These are phyloP conservation scores for Pseudocercospora crystallina DNA, from an alignment of 2,329 filamentous ascomycete species.

Conservation along the genomic window DNA sequence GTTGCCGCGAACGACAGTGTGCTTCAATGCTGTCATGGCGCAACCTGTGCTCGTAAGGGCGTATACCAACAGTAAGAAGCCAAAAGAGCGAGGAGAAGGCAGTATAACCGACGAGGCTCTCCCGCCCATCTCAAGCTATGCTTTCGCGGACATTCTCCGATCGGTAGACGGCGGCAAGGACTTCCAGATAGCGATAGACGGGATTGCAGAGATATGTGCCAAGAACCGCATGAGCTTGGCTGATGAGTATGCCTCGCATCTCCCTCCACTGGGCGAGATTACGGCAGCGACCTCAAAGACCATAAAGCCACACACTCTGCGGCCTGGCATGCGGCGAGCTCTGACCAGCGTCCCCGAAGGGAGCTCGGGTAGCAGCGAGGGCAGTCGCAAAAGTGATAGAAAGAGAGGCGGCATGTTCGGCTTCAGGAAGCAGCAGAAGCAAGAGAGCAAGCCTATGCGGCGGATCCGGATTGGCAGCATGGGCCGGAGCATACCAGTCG, in stretches of 20 bases:
- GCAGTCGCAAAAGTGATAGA: constrained; percentile 26
- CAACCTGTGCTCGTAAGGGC: constrained; percentile 45
- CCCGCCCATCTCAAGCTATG: constrained; percentile 33
- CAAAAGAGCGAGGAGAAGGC: constrained; percentile 9
- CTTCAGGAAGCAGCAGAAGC: constrained; percentile 23
- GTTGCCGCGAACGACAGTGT: neutral
- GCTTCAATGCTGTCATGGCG: constrained; percentile 32
- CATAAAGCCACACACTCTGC: constrained; percentile 18
- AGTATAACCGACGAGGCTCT: constrained; percentile 22
- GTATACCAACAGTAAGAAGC: constrained; percentile 21
- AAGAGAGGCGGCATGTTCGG: constrained; percentile 27
- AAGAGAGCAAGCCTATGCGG: constrained; percentile 19
- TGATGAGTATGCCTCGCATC: constrained; percentile 62
- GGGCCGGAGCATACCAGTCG: constrained; percentile 30
- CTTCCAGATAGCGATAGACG: constrained; percentile 58
- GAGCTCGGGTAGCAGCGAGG: constrained; percentile 45
- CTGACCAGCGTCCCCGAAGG: constrained; percentile 50
- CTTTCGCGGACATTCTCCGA: constrained; percentile 36
- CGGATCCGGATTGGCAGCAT: constrained; percentile 30
- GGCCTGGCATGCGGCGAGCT: constrained; percentile 36
- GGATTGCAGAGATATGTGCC: constrained; percentile 64
- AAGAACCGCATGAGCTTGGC: constrained; percentile 61
- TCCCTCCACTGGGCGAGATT: constrained; percentile 62
- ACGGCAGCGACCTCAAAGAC: constrained; percentile 26
- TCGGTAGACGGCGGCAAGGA: constrained; percentile 49